A percentile compares a stretch with the other conserved stretches of the same genome.
phyloP scores from a whole-genome alignment of 805 yeast genomes.

The Metschnikowia chrysomelidarum region DNA sequence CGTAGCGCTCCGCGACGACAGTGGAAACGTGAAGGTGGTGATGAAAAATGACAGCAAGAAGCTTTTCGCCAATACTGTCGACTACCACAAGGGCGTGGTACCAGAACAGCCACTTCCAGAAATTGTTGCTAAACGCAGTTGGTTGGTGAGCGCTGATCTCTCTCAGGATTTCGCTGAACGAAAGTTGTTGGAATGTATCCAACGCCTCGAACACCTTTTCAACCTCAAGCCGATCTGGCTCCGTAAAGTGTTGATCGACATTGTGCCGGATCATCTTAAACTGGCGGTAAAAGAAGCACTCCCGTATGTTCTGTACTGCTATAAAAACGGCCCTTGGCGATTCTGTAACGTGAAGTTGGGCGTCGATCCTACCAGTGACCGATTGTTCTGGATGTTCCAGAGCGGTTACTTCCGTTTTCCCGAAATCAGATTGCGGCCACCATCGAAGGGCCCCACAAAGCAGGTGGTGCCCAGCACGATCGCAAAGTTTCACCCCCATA shows the following conservation, averaged over 20 bases:
- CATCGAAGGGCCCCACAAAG: slow-evolving; percentile 12
- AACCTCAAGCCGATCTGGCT: slow-evolving; percentile 81
- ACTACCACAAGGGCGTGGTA: slow-evolving; percentile 41
- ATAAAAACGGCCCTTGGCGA: slow-evolving; percentile 93
- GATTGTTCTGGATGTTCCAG: slow-evolving; percentile 63
- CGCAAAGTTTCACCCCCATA: slow-evolving; percentile 14
- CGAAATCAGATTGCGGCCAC: slow-evolving; percentile 20
- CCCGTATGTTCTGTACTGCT: slow-evolving; percentile 80
- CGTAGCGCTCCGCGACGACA: slow-evolving; percentile 48
- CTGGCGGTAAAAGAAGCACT: slow-evolving; percentile 66
- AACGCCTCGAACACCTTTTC: slow-evolving; percentile 49
- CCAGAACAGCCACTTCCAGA: slow-evolving; percentile 53
- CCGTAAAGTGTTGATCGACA: slow-evolving; percentile 62
- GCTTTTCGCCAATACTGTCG: slow-evolving; percentile 52
- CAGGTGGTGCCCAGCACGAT: slow-evolving; percentile 26
- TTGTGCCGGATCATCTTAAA: slow-evolving; percentile 47
- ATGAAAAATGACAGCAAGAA: slow-evolving; percentile 45
- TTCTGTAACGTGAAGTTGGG: slow-evolving; percentile 80
- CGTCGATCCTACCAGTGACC: slow-evolving; percentile 64
- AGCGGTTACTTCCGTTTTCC: slow-evolving; percentile 76
- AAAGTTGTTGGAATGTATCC: slow-evolving; percentile 42
- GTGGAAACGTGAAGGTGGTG: slow-evolving; percentile 56
- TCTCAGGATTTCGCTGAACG: slow-evolving; percentile 33
- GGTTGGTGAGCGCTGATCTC: slow-evolving; percentile 33
- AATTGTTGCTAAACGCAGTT: slow-evolving; percentile 35